Conservation (phyloP, 2,329 filamentous ascomycete genomes). For the Epichloe glyceriae region DNA sequence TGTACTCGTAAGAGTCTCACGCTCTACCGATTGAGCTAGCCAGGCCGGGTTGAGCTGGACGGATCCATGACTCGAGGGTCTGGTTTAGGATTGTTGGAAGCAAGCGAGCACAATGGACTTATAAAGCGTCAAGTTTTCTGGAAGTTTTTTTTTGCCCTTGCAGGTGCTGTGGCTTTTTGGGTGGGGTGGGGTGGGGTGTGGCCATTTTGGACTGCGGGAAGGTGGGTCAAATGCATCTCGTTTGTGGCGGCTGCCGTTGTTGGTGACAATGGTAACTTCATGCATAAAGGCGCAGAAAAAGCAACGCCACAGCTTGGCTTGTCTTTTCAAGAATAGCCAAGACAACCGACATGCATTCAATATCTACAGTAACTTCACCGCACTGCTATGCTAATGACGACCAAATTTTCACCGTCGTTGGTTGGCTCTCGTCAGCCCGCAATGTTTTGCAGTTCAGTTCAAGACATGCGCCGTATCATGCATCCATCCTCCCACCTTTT, state of each 20-base stretch:
- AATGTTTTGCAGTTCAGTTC: too few species aligned
- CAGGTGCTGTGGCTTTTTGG: too few species aligned
- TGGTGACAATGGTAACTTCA: too few species aligned
- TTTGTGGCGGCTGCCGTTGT: too few species aligned
- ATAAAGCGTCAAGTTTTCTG: background rate
- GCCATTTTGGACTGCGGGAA: too few species aligned
- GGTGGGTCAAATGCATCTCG: too few species aligned
- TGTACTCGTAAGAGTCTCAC: constrained; percentile 48
- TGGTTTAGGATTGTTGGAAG: background rate
- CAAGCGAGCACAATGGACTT: background rate
- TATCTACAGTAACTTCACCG: background rate
- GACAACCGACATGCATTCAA: too few species aligned
- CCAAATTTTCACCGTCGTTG: background rate
- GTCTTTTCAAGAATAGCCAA: too few species aligned
- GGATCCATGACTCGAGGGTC: background rate
- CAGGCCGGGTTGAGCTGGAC: constrained; percentile 13
- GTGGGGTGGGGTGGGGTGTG: too few species aligned
- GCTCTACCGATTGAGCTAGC: constrained; percentile 44
- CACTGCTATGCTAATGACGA: background rate
- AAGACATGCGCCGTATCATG: background rate
- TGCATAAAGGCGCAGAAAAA: background rate
- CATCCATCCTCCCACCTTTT: background rate
- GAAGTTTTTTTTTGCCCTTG: background rate
- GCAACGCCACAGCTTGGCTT: background rate
- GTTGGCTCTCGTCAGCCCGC: too few species aligned